Evolutionary conservation across 768 basidiomycete species (phyloP), one percentile per base, ranked within the genome.

Genomic region (Mycena amicta): DNA sequence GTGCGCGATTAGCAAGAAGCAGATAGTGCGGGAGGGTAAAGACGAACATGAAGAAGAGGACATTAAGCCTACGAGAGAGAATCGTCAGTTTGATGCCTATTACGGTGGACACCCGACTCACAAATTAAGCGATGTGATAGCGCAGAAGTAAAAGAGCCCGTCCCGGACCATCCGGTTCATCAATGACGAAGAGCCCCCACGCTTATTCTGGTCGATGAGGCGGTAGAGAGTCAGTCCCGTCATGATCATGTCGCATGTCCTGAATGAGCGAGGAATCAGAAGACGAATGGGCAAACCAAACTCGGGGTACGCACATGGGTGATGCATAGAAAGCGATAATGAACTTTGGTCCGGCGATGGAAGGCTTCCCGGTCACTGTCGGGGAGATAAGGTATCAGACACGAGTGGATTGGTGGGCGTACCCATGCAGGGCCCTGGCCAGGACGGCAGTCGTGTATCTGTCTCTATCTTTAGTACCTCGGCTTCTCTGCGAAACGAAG

Each of bases 271-370:
- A 18, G 8, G 11, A 40, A 18, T 31, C 25, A 20, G 40, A 56
- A 52, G 13, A 5, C 31, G 30, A 13, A 45, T 45, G 43, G 43
- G 18, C 8, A 18, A 37, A 37, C 33, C 33, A 37, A 45, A 15
- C 15, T 8, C 12, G 43, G 4, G 45, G 53, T 8, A 46, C 55
- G 6, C 16, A 63, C 62, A 63, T 63, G 5, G 62, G 62, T 22
- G 62, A 28, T 6, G 62, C 62, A 43, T 63, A 63, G 29, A 63
- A 63, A 3, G 62, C 62, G 26, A 60, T 63, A 18, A 63, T 63
- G 43, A 57, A 63, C 33, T 63, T 63, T 6, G 62, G 62, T 2
- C 62, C 62, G 15, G 62, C 62, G 18, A 63, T 63, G 20, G 62
- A 63, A 18, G 58, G 49, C 33, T 63, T 60, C 3, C 62, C 62